Evolutionary conservation across 352 stramenopile genomes (phyloP).

Genomic region (Blastocystis sp.): DNA sequence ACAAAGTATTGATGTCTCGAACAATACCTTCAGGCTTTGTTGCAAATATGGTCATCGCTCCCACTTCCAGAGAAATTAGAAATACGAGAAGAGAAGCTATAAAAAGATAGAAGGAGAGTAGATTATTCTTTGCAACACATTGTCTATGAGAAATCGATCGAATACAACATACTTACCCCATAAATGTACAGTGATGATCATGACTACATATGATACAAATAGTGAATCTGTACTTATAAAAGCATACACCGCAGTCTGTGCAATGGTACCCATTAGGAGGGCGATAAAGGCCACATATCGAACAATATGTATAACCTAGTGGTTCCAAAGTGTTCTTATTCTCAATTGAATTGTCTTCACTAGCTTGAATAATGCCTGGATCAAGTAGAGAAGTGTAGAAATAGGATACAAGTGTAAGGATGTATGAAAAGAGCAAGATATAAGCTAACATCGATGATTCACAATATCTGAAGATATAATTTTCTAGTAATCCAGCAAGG

Average conservation of each 20-base stretch:
- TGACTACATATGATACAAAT: not conserved
- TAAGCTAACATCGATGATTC: not conserved
- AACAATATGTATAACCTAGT: slow-evolving; percentile 22
- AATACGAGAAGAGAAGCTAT: not conserved
- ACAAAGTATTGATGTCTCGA: not conserved
- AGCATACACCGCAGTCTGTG: not conserved
- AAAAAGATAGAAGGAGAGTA: slow-evolving; percentile 31
- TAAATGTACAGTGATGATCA: slow-evolving; percentile 40
- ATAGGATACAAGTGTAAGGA: not conserved
- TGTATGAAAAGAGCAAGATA: not conserved
- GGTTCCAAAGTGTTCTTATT: slow-evolving; percentile 16
- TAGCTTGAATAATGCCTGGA: slow-evolving; percentile 11
- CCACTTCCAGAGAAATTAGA: not conserved
- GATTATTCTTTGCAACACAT: slow-evolving; percentile 42
- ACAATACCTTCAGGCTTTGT: not conserved
- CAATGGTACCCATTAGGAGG: slow-evolving; percentile 8
- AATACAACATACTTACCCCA: not conserved
- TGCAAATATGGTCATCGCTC: not conserved
- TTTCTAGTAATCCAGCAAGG: not conserved
- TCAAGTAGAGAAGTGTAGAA: slow-evolving; percentile 17
- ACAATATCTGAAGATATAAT: not conserved
- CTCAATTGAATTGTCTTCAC: slow-evolving; percentile 22
- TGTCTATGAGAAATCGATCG: not conserved
- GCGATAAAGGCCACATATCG: slow-evolving; percentile 32
- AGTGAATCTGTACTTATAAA: not conserved